Percentiles rank a stretch among this genome's conserved stretches.
Evolutionary conservation across 139 green algal genomes (phyloP).

Genomic region (Chlamydomonas eustigma): DNA sequence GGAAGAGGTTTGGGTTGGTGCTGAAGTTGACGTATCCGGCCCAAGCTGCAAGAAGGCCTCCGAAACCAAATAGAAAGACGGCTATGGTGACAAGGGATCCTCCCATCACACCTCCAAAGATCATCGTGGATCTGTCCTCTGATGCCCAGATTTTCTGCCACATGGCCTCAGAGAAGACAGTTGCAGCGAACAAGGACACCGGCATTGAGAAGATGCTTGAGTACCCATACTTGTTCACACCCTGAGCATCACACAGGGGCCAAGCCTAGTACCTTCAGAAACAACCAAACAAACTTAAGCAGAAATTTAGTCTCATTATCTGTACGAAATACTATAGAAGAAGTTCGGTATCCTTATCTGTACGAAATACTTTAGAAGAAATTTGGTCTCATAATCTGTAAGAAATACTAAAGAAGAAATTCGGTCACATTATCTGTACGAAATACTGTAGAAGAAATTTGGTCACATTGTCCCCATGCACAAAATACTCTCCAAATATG

Average conservation of each 20-base stretch:
- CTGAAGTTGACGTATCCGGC: conserved; percentile 34
- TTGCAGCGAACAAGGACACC: conserved; percentile 50
- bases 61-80: conserved; percentile 65
- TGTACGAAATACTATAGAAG: too few relatives aligned
- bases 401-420: too few relatives aligned
- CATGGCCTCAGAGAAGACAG: conserved; percentile 15
- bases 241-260: conserved; percentile 7
- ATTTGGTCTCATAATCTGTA: too few relatives aligned
- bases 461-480: too few relatives aligned
- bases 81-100: conserved; percentile 27
- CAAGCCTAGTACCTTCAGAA: too few relatives aligned
- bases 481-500: too few relatives aligned
- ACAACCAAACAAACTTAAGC: too few relatives aligned
- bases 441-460: too few relatives aligned
- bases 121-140: conserved; percentile 8
- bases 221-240: conserved; percentile 35
- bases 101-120: conserved; percentile 33
- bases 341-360: too few relatives aligned
- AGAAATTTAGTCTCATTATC: too few relatives aligned
- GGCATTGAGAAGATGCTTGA: conserved; percentile 66
- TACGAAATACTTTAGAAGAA: too few relatives aligned
- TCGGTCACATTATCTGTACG: too few relatives aligned
- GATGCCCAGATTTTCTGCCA: conserved; percentile 50
- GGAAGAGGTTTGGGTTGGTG: conserved; percentile 59
- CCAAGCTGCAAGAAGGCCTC: conserved; percentile 70